Evolutionary conservation across 495 filamentous ascomycete species (phyloP).

Genomic region (Penicillium bialowiezense): DNA sequence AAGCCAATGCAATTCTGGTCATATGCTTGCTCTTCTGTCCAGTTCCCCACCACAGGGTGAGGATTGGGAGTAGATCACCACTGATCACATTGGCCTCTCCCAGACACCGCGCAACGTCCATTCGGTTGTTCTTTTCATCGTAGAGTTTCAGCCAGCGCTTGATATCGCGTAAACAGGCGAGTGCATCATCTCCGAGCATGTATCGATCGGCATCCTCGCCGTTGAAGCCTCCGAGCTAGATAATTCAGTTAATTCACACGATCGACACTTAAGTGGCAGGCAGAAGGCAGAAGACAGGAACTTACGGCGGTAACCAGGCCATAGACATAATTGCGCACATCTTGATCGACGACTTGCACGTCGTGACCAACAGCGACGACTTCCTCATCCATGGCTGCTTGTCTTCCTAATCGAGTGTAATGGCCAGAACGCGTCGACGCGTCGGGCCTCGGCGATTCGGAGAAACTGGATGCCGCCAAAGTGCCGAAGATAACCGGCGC

Average conservation of each 20-base stretch:
- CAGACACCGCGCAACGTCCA: conserved; percentile 92
- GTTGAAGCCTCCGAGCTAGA: conserved; percentile 81
- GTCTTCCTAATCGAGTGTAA: conserved; percentile 23
- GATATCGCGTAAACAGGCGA: conserved; percentile 87
- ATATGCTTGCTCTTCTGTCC: conserved; percentile 68
- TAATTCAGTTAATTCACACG: conserved; percentile 22
- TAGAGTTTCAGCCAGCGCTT: conserved; percentile 92
- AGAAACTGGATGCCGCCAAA: conserved; percentile 26
- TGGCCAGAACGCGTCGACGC: conserved; percentile 32
- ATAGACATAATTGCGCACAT: conserved; percentile 87
- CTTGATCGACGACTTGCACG: conserved; percentile 67
- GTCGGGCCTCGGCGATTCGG: conserved; percentile 27
- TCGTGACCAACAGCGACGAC: conserved; percentile 33
- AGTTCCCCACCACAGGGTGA: conserved; percentile 69
- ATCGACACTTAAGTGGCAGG: neutral
- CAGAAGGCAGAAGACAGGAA: conserved; percentile 14
- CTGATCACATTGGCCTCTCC: conserved; percentile 91
- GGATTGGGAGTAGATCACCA: conserved; percentile 85
- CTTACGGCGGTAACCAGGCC: conserved; percentile 88
- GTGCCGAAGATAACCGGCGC: conserved; percentile 45
- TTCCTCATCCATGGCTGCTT: conserved; percentile 39
- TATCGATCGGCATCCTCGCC: conserved; percentile 80
- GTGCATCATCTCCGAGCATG: conserved; percentile 86
- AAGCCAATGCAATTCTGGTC: conserved; percentile 78
- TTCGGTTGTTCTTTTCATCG: conserved; percentile 89